These are phyloP conservation scores for Phylloporus arenicola DNA, from an alignment of 768 basidiomycete species.

Conservation along the genomic window DNA sequence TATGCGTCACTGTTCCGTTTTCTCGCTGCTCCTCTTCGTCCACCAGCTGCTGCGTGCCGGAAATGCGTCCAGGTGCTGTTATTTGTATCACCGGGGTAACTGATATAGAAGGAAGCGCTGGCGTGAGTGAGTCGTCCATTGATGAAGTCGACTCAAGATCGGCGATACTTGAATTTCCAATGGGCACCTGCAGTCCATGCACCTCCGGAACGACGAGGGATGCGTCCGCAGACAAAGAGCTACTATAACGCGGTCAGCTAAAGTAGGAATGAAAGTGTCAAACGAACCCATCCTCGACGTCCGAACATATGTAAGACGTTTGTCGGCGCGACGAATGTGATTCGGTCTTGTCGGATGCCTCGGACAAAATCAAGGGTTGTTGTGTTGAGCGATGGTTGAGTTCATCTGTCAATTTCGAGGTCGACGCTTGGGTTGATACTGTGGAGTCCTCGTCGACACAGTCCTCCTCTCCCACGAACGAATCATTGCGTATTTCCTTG, in stretches of 20 bases:
- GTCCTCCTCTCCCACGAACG: neutral
- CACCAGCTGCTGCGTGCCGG: neutral
- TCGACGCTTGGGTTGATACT: neutral
- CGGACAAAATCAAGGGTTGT: neutral
- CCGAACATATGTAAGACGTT: too few relatives aligned
- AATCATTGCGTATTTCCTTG: neutral
- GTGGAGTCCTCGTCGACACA: neutral
- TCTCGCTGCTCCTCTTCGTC: neutral
- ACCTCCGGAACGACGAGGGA: neutral
- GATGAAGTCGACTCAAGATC: neutral
- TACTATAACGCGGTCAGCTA: neutral
- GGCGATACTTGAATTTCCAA: neutral
- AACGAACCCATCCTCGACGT: neutral
- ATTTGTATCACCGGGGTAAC: neutral
- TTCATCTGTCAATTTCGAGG: neutral
- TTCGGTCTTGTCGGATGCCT: neutral
- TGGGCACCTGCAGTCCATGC: neutral
- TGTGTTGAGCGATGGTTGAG: neutral
- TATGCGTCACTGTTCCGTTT: neutral
- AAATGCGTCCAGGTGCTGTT: neutral
- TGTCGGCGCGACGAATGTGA: neutral
- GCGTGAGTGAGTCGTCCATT: neutral
- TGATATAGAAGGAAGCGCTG: neutral
- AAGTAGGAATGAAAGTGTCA: neutral
- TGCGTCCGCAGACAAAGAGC: neutral